Evolutionary conservation across 23 red algal species (phyloP), one percentile per base, ranked within the genome.

Genomic region (Gracilariopsis chorda): DNA sequence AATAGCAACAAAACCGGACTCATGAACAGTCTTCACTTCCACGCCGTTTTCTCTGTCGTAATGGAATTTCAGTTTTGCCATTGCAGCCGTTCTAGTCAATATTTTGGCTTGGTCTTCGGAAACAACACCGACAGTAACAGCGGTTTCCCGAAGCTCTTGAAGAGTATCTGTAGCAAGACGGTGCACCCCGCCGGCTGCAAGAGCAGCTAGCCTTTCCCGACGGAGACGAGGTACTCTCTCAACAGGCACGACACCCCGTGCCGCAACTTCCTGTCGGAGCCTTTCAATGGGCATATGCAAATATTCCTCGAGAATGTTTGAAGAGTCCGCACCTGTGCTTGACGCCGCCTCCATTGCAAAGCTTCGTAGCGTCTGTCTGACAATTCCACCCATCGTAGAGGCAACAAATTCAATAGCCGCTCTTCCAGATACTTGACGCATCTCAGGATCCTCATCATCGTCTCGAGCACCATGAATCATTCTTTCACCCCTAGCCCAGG

Each of bases 151-250:
- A 58, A 89, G 51, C 85, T 89, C 68, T 28, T 58, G 34, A 39
- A 78, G 37, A 43, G 70, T 78, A 69, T 89, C 85, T 2, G 65
- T 76, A 32, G 51, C 65, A 28, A 89, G 48, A 3, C 85, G 85
- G 34, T 89, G 68, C 30, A 76, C 51, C 16, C 85, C 85, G 60
- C 85, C 85, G 20, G 85, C 85, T 29, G 85, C 85, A 24, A 89
- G 67, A 29, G 61, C 68, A 34, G 58, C 58, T 0, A 89, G 64
- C 45, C 85, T 76, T 46, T 89, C 70, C 30, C 70, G 46, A 11
- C 25, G 65, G 10, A 89, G 29, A 78, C 29, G 48, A 8, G 49
- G 48, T 41, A 59, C 76, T 10, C 85, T 24, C 3, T 57, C 72
- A 41, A 25, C 45, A 20, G 68, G 39, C 8, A 78, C 28, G 21